A percentile compares a stretch with the other conserved stretches of the same genome.
Evolutionary conservation across 106 monocot genomes (phyloP).

Genomic region (Allium fistulosum): DNA sequence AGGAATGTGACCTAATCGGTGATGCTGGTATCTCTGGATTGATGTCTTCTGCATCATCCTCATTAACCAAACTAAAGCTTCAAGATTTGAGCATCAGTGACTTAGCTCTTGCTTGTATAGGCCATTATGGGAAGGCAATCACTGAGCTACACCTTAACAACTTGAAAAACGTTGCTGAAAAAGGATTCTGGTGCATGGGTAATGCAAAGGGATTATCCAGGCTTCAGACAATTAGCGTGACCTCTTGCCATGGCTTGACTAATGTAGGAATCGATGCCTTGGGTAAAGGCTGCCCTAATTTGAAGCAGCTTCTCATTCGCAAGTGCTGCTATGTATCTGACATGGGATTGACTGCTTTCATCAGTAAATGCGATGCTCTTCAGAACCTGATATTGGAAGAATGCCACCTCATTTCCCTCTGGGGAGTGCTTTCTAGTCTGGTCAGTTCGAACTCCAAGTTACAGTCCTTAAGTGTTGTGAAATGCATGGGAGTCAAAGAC

Average conservation of each 20-base stretch:
- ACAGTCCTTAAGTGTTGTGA: conserved; percentile 41
- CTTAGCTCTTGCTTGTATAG: conserved; percentile 58
- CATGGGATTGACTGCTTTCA: conserved; percentile 40
- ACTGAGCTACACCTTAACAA: conserved; percentile 33
- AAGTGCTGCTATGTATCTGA: conserved; percentile 51
- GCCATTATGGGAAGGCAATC: conserved; percentile 58
- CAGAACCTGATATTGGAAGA: conserved; percentile 66
- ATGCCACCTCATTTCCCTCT: conserved; percentile 53
- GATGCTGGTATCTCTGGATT: conserved; percentile 67
- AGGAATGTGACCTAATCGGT: conserved; percentile 46
- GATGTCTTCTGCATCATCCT: conserved; percentile 43
- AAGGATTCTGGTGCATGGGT: conserved; percentile 94
- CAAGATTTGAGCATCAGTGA: conserved; percentile 52
- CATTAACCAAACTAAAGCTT: conserved; percentile 53
- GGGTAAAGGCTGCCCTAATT: conserved; percentile 52
- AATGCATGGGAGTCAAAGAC: conserved; percentile 76
- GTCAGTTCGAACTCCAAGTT: conserved; percentile 27
- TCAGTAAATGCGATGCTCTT: conserved; percentile 20
- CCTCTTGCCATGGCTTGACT: conserved; percentile 53
- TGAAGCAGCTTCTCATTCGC: conserved; percentile 43
- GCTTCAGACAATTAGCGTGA: conserved; percentile 33
- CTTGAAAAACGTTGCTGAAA: conserved; percentile 51
- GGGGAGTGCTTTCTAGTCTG: conserved; percentile 39
- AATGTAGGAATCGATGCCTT: conserved; percentile 61
- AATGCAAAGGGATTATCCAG: conserved; percentile 55